Evolutionary conservation across 306 rosid genomes (phyloP).

Genomic region (Cajanus cajan): DNA sequence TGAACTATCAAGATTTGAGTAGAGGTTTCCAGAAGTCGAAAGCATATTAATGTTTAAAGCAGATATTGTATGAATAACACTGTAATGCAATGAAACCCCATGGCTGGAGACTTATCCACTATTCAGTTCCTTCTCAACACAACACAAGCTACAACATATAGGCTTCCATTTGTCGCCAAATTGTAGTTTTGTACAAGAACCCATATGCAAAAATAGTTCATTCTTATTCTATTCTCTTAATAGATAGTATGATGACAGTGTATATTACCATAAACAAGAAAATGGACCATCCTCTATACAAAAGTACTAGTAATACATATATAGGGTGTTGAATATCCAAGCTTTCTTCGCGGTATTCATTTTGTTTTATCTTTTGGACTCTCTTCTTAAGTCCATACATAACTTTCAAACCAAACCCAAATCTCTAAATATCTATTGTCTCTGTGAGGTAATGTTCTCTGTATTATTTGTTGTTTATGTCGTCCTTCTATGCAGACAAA

Average conservation of each 20-base stretch:
- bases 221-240: constrained; percentile 27
- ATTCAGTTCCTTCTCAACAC: not conserved
- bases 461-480: constrained; percentile 26
- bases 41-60: not conserved
- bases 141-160: not conserved
- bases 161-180: not conserved
- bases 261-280: constrained; percentile 6
- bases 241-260: not conserved
- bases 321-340: constrained; percentile 33
- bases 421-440: constrained; percentile 24
- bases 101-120: not conserved
- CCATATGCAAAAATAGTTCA: constrained; percentile 11
- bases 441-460: constrained; percentile 16
- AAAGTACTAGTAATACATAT: constrained; percentile 28
- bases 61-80: not conserved
- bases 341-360: constrained; percentile 15
- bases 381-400: constrained; percentile 23
- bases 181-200: constrained; percentile 8
- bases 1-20: not conserved
- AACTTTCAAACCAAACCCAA: constrained; percentile 30
- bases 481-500: constrained; percentile 23
- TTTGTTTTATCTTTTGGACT: constrained; percentile 24
- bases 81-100: not conserved
- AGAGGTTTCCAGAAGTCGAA: not conserved
- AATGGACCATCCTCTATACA: constrained; percentile 43